Base-by-base conservation (phyloP, 345 rosid species). In the Noccaea bulbosa region DNA sequence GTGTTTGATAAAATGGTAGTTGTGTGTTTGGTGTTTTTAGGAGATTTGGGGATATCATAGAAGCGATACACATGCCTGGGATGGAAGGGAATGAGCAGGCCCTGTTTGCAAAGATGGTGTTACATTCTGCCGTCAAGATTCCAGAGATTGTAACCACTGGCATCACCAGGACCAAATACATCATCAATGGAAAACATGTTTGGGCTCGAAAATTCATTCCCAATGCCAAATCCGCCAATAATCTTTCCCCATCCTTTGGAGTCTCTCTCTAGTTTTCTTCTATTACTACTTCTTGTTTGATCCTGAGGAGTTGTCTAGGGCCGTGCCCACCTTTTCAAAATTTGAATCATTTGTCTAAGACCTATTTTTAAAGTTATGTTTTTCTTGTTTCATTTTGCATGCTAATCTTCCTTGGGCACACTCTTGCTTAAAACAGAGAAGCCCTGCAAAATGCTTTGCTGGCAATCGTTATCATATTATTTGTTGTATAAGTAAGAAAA, bases 131-230 rank as follows among this genome's bases (percentile, higher is more conserved):
- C 0, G 14, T 53, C 8, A 34, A 32, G 20, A 66, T 85, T 35
- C 47, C 66, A 6, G 55, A 64, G 20, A 45, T 92, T 6, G 80
- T 86, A 3, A 67, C 40, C 1, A 79, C 78, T 16, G 74, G 27
- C 53, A 5, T 11, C 35, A 30, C 11, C 49, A 89, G 78, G 63
- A 85, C 73, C 7, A 92, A 86, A 61, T 89, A 78, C 78, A 70
- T 79, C 70, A 87, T 92, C 32, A 83, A 86, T 41, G 90, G 96
- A 2, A 92, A 89, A 75, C 96, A 92, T 71, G 89, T 81, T 35
- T 81, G 88, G 90, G 90, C 86, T 8, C 67, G 91, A 0, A 87
- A 77, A 54, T 85, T 52, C 65, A 71, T 81, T 16, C 69, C 58
- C n/a, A 84, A 73, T 15, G 60, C 53, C 16, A 86, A 72, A 11